Evolutionary conservation across 2,329 filamentous ascomycete species (phyloP), one percentile per base, ranked within the genome.

Genomic region (Tolypocladium inflatum): DNA sequence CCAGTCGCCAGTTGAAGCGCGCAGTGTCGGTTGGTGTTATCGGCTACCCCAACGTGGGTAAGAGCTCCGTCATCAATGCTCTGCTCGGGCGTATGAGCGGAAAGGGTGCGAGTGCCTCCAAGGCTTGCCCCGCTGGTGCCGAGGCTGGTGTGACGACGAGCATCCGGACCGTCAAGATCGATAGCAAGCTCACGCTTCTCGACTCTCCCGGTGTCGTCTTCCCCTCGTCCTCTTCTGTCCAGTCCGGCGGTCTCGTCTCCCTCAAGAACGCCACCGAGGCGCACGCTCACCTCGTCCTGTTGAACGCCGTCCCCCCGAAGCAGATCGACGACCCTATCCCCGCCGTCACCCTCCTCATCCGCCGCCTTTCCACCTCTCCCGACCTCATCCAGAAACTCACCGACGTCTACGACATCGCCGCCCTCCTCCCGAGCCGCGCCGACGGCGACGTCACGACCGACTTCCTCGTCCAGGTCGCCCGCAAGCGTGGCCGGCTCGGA

Each of bases 141-240:
- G 92, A 96, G 76, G 92, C 92, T 26, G 92, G 92, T 57, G 90
- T 97, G 43, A 97, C 92, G 6, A 97, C 91, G 50, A 88, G 84
- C 68, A 83, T 97, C 66, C 87, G 92, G 59, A 83, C 90, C 68
- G 91, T 97, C 72, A 97, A 97, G 79, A 86, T 97, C 57, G 92
- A 97, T 76, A 94, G 87, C 80, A 96, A 94, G 75, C 82, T 97
- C 57, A 96, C 91, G 64, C 82, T 97, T 51, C 88, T 97, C 67
- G 92, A 97, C 76, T 96, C 92, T 0, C 92, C 92, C 42, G 92
- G 92, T 67, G 96, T 97, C 64, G 90, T 97, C 60, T 97, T 97
- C 80, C 91, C 92, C 10, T 89, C 86, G 33, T 78, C 85, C 45
- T 73, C 74, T 13, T 69, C 71, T 33, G 59, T 64, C 43, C 66